Conservation (phyloP, 202 grass and related monocot species). For the Eragrostis tef region DNA sequence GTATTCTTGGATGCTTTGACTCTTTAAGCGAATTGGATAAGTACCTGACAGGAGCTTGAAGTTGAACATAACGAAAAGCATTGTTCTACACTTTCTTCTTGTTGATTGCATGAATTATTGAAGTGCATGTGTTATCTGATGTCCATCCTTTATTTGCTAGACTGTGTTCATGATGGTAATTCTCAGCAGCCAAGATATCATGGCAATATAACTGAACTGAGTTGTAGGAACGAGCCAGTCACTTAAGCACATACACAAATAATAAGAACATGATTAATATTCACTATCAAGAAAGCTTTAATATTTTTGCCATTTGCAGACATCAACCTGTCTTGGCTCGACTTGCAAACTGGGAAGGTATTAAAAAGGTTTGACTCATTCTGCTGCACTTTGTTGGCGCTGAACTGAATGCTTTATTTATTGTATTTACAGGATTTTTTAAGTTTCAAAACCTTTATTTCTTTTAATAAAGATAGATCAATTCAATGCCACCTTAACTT, state of each 20-base stretch:
- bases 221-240: background rate
- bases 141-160: conserved; percentile 1
- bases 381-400: conserved; percentile 15
- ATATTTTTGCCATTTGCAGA: conserved; percentile 52
- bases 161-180: conserved; percentile 12
- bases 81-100: conserved; percentile 24
- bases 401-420: conserved; percentile 29
- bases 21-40: conserved; percentile 31
- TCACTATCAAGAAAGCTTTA: conserved; percentile 26
- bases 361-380: conserved; percentile 69
- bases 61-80: conserved; percentile 5
- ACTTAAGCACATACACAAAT: background rate
- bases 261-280: conserved; percentile 1
- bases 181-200: background rate
- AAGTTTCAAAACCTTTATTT: background rate
- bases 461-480: background rate
- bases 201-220: conserved; percentile 8
- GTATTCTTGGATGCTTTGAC: conserved; percentile 16
- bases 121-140: conserved; percentile 34
- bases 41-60: conserved; percentile 25
- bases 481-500: conserved; percentile 6
- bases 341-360: conserved; percentile 94
- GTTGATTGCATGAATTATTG: conserved; percentile 21
- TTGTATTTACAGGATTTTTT: conserved; percentile 9
- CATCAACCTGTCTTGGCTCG: conserved; percentile 78